Evolutionary conservation across 2,329 filamentous ascomycete genomes (phyloP).

Genomic region (Trichophyton schoenleinii): DNA sequence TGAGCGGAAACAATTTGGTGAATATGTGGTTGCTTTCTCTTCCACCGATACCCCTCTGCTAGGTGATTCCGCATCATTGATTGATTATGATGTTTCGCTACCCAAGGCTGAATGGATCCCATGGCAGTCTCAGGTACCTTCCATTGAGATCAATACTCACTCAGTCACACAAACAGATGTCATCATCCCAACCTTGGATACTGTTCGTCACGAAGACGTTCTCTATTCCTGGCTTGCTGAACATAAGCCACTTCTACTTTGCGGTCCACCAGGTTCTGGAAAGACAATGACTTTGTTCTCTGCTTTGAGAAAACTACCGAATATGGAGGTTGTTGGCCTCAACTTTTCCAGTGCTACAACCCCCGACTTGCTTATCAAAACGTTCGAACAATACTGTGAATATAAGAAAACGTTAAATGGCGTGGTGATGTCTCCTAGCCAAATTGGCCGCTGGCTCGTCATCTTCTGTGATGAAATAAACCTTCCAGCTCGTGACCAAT

Average conservation of each 20-base stretch:
- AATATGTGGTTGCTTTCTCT: conserved; percentile 67
- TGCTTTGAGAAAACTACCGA: conserved; percentile 86
- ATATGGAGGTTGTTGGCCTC: conserved; percentile 97
- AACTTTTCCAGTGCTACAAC: conserved; percentile 99
- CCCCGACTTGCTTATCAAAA: conserved; percentile 94
- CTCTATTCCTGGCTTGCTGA: conserved; percentile 98
- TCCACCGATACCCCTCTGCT: conserved; percentile 75
- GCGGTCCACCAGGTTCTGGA: conserved; percentile 92
- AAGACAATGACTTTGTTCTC: conserved; percentile 99
- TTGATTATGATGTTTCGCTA: conserved; percentile 85
- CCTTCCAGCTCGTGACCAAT: conserved; percentile 90
- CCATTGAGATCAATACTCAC: conserved; percentile 94
- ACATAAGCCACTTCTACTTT: conserved; percentile 91
- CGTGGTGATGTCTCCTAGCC: conserved; percentile 85
- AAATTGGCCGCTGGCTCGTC: conserved; percentile 95
- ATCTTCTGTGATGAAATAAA: conserved; percentile 99
- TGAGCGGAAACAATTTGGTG: conserved; percentile 81
- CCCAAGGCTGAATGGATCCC: conserved; percentile 79
- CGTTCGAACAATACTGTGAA: conserved; percentile 98
- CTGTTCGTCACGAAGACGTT: conserved; percentile 95
- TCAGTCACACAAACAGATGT: conserved; percentile 96
- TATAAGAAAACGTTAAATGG: conserved; percentile 98
- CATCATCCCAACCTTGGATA: conserved; percentile 95
- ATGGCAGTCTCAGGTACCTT: conserved; percentile 92
- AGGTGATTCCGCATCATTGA: conserved; percentile 68